A percentile compares a stretch with the other conserved stretches of the same genome.
phyloP scores from a whole-genome alignment of 192 early-diverging fungal species.

The Tieghemiomyces parasiticus region DNA sequence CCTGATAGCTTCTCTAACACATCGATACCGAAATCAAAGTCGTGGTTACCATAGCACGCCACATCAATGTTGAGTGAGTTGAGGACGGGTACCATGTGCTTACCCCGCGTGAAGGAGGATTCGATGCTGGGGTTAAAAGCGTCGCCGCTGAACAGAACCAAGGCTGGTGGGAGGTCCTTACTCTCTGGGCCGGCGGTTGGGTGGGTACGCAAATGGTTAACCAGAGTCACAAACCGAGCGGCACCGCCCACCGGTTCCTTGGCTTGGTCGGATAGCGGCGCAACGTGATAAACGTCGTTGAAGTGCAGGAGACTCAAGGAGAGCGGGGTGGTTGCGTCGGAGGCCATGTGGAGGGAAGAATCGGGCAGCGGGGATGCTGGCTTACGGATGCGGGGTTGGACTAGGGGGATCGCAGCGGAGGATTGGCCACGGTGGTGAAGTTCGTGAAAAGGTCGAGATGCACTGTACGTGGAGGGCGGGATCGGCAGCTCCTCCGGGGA shows the following conservation, averaged over 20 bases:
- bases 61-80: constrained; percentile 43
- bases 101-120: constrained; percentile 42
- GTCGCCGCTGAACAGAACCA: constrained; percentile 49
- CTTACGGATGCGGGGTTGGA: no score
- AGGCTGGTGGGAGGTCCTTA: constrained; percentile 14
- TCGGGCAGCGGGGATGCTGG: no score
- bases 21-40: constrained; percentile 55
- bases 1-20: constrained; percentile 27
- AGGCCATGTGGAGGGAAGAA: no score
- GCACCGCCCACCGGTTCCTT: constrained; percentile 47
- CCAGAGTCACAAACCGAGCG: constrained; percentile 33
- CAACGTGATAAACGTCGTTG: constrained; percentile 50
- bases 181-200: constrained; percentile 14
- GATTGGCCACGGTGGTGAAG: no score
- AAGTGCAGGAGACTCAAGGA: constrained; percentile 51
- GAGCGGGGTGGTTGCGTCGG: no score
- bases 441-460: no score
- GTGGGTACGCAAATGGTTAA: constrained; percentile 15
- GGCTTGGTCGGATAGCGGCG: constrained; percentile 16
- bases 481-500: no score
- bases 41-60: constrained; percentile 54
- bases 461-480: no score
- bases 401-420: no score
- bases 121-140: constrained; percentile 53
- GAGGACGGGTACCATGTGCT: constrained; percentile 43